These are phyloP conservation scores for Aspergillus sergii DNA, from an alignment of 2,329 filamentous ascomycete genomes.

Conservation along the genomic window DNA sequence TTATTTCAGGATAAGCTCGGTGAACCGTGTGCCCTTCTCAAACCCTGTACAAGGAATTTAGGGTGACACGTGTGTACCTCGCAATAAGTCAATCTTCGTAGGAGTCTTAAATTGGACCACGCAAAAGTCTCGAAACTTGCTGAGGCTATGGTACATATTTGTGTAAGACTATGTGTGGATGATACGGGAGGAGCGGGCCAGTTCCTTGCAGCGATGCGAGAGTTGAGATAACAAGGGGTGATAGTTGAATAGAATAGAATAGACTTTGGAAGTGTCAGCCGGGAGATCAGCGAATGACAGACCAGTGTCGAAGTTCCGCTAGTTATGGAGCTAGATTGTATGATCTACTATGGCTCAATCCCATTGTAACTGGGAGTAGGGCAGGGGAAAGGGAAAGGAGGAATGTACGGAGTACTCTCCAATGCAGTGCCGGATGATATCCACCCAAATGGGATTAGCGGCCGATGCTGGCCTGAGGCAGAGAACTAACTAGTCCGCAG, in stretches of 20 bases:
- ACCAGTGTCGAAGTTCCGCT: background rate
- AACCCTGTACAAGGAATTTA: background rate
- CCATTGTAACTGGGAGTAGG: background rate
- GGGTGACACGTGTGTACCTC: slow-evolving; percentile 1
- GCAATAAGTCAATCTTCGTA: background rate
- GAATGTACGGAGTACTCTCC: too few relatives aligned
- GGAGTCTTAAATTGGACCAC: background rate
- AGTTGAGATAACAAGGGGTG: background rate
- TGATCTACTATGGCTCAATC: background rate
- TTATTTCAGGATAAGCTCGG: too few relatives aligned
- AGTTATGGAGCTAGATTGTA: background rate
- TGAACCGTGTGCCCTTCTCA: too few relatives aligned
- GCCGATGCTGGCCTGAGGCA: slow-evolving; percentile 1
- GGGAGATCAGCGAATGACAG: background rate
- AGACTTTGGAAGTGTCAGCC: background rate
- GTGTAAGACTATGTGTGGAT: background rate
- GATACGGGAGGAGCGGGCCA: background rate
- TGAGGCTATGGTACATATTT: background rate
- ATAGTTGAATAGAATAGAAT: background rate
- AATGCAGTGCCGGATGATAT: background rate
- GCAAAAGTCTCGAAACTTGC: background rate
- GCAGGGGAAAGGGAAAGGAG: background rate
- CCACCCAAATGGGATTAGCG: background rate
- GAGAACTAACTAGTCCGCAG: background rate
- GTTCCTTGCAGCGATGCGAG: background rate